Evolutionary conservation across 2,329 filamentous ascomycete genomes (phyloP).

Genomic region (Neopestalotiopsis clavispora): DNA sequence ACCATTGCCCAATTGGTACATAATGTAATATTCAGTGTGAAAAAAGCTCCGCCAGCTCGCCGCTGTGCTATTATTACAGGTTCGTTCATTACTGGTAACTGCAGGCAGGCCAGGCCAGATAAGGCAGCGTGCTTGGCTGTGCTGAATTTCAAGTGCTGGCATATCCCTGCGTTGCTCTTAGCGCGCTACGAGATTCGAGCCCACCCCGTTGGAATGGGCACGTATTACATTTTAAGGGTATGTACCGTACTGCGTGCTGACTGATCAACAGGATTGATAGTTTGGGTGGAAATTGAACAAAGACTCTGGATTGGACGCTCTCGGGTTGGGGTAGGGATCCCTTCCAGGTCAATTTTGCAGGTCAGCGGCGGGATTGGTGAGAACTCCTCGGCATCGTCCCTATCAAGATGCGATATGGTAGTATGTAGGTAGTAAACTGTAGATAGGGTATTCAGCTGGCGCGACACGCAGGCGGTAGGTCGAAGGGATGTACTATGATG

Average conservation of each 20-base stretch:
- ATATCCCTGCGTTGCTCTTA: background rate
- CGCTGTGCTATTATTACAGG: background rate
- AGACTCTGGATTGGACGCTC: too few species aligned
- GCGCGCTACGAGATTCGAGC: slow-evolving; percentile 1
- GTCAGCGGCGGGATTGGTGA: too few species aligned
- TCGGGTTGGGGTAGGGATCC: too few species aligned
- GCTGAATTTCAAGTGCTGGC: background rate
- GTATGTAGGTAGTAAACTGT: too few species aligned
- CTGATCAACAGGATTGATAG: background rate
- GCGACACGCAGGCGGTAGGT: too few species aligned
- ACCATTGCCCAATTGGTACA: background rate
- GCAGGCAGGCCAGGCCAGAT: too few species aligned
- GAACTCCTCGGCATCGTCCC: too few species aligned
- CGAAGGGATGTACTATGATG: too few species aligned
- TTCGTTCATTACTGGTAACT: background rate
- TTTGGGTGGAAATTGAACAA: background rate
- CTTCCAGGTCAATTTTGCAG: too few species aligned
- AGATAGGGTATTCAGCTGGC: too few species aligned
- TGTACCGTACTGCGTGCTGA: background rate
- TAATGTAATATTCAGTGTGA: background rate
- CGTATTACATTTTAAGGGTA: too few species aligned
- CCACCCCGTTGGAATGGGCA: background rate
- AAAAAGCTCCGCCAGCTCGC: background rate
- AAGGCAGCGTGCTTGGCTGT: background rate
- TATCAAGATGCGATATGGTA: too few species aligned